Evolutionary conservation across 176 grass and related monocot species (phyloP), one percentile per base, ranked within the genome.

Genomic region (Melocanna baccifera): DNA sequence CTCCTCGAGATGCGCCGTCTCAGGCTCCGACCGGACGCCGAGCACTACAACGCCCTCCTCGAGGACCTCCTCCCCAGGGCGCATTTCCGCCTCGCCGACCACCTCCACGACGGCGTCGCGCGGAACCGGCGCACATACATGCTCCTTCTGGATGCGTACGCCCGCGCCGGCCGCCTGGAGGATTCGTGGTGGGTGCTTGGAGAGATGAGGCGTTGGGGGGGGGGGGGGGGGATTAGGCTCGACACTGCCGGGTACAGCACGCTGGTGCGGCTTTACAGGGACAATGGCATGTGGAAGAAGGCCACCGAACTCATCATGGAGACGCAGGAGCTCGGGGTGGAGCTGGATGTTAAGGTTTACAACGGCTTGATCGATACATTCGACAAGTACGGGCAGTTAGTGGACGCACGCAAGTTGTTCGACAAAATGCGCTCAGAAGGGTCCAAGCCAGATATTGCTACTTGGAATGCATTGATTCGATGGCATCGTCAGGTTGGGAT

Each of bases 211-310:
- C 87, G 87, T 36, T 68, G 76, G 1, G 83, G n/a, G n/a, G n/a
- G n/a, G n/a, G n/a, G n/a, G n/a, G n/a, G n/a, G n/a, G n/a, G 91
- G 20, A 68, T 96, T 55, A 67, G n/a, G 40, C 86, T 94, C 6
- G 85, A 85, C 82, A 86, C 84, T 69, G 85, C 71, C 26, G 91
- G 83, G 25, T 96, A 95, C 58, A 71, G 87, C 88, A 74, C 74
- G 78, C 61, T 94, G 5, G 77, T 98, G n/a, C 75, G 87, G 73
- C 85, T 95, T 9, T 98, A 95, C 81, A 82, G 91, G 69, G 93
- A 92, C 78, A 95, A 91, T 71, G 96, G 93, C 13, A 96, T 96
- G 96, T 99, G 96, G 96, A 99, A 96, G 93, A 98, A 95, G 77
- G 96, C 96, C 50, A 92, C 86, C 39, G 86, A 86, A 52, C 91